Base-by-base conservation (phyloP, 2,329 filamentous ascomycete species). In the Fusarium haematococcum region DNA sequence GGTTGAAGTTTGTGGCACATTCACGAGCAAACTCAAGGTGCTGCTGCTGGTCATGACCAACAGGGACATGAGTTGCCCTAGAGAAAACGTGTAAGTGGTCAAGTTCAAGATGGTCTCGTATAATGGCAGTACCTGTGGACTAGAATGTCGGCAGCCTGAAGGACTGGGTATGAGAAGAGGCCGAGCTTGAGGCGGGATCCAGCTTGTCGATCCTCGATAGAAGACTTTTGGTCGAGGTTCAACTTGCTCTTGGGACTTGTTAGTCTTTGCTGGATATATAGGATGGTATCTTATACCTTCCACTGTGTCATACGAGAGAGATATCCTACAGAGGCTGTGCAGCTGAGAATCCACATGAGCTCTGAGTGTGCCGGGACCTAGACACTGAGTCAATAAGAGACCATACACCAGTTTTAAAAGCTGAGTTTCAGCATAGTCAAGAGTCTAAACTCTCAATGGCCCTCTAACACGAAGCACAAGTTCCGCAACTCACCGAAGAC, bases 251-350 rank as follows among this genome's bases (percentile, higher is more conserved):
- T 71, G 48, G 58, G 13, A 4, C 23, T 6, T 32, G 23, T 79
- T 30, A 79, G 62, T 9, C 1, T 25, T 18, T 50, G 23, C 6
- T 11, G n/a, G 11, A 20, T 27, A 30, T 39, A 8, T 32, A 9
- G 4, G 11, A 9, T 27, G 9, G 13, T 37, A 35, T 23, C 5
- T 52, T 23, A 59, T 68, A 94, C 95, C 91, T 99, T 99, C 95
- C 97, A 99, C 83, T 98, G 97, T 32, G 97, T 98, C 97, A 99
- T 99, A n/a, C 97, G 89, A 11, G 93, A 93, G n/a, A 99, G 86
- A 83, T 98, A 97, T 43, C 97, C 97, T 83, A 97, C 95, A 6
- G 94, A 96, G 27, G 97, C 94, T 62, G 94, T 93, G 75, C 95
- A 98, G 80, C 94, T 96, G 71, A 99, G 85, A 79, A 98, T 95